A percentile compares a stretch with the other conserved stretches of the same genome.
These are phyloP conservation scores for Lithocarpus polystachyus DNA, from an alignment of 306 rosid genomes.

Conservation along the genomic window DNA sequence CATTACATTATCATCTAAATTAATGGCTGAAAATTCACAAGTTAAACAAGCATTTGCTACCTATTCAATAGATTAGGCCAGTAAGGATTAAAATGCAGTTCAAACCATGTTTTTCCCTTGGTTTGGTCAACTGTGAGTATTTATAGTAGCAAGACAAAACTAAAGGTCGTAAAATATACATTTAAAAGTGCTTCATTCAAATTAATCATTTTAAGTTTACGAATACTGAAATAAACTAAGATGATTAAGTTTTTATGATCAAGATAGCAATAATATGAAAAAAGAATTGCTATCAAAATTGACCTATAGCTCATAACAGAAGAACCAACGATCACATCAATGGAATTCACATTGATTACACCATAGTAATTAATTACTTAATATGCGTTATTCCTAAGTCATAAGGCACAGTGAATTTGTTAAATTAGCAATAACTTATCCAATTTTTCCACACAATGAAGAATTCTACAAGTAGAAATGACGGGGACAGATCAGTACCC, in stretches of 20 bases:
- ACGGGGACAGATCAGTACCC: constrained; percentile 52
- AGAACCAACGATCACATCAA: background rate
- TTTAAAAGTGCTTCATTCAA: no score
- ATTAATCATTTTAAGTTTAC: no score
- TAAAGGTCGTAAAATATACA: no score
- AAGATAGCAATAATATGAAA: no score
- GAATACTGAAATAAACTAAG: no score
- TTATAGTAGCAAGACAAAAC: no score
- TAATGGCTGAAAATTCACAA: background rate
- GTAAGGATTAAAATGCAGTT: background rate
- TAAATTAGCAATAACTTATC: constrained; percentile 9
- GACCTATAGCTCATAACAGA: background rate
- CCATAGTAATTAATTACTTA: background rate
- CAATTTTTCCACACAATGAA: constrained; percentile 4
- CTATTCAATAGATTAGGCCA: background rate
- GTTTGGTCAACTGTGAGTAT: no score
- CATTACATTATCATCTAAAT: background rate
- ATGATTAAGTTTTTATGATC: no score
- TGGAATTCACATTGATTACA: no score
- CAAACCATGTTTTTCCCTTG: no score
- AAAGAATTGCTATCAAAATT: background rate
- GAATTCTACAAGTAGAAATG: constrained; percentile 10
- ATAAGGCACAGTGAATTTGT: constrained; percentile 2
- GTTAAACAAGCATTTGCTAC: background rate
- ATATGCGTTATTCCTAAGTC: background rate